Evolutionary conservation across 2,329 filamentous ascomycete species (phyloP), one percentile per base, ranked within the genome.

Genomic region (Aspergillus sp.): DNA sequence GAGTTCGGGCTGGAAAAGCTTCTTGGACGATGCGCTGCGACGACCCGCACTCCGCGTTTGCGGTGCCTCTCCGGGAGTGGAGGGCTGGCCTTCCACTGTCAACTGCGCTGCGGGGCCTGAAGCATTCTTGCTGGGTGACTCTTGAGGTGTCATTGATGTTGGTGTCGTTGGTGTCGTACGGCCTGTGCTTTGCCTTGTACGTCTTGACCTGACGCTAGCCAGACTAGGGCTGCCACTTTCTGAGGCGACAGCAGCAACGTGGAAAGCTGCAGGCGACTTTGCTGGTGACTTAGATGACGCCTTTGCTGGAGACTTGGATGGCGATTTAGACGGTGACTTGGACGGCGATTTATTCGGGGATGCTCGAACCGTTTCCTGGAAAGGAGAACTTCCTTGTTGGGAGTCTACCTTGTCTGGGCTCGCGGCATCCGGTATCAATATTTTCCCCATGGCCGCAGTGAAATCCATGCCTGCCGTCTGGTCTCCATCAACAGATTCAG

Each of bases 401-500:
- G 70, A 69, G 49, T 87, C 84, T 83, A 17, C 70, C 40, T 80
- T 79, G 37, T 76, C 73, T 49, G 76, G 76, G 19, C 69, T 69
- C 68, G 62, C 71, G 21, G 67, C 59, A 47, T 72, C 75, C 61
- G 72, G 77, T 70, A 68, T 68, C 43, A 89, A 76, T 51, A 91
- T 90, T 8, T 81, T 79, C 9, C 88, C 87, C 47, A 89, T 77
- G 6, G 82, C 84, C 46, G 79, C 79, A 2, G 87, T 90, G 69
- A 90, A 84, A 46, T 90, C 87, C 87, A 90, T 90, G 1, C 81
- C 85, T 70, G 83, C 79, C 1, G 84, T 86, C 51, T 74, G 66
- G 54, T 76, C 76, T 4, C 77, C 76, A 62, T 65, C 76, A 62
- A 62, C 68, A 47, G 58, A 69, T 63, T 76, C 76, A 11, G 68